Evolutionary conservation across 495 filamentous ascomycete species (phyloP).

Genomic region (Penicillium mononematosum): DNA sequence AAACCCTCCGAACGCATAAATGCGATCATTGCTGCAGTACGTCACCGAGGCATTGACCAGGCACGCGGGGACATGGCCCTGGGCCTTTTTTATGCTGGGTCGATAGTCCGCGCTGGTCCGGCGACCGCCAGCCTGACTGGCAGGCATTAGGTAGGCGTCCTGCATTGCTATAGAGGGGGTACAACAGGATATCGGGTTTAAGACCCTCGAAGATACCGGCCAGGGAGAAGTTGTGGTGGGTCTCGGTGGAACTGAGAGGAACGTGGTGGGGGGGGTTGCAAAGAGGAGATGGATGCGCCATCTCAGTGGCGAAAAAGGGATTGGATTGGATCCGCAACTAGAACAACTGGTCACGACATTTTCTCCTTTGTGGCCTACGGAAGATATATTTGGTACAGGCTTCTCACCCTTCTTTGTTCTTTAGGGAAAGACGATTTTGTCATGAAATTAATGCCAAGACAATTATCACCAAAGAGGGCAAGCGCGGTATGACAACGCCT

Average conservation of each 20-base stretch:
- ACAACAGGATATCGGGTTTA: conserved; percentile 30
- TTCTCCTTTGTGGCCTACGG: background rate
- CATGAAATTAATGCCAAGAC: conserved; percentile 20
- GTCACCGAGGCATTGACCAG: conserved; percentile 97
- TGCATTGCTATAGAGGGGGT: conserved; percentile 30
- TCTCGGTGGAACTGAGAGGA: conserved; percentile 32
- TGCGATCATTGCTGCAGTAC: conserved; percentile 91
- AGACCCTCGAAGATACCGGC: conserved; percentile 31
- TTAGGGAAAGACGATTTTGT: background rate
- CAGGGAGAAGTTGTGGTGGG: conserved; percentile 37
- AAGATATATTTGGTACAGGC: background rate
- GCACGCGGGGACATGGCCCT: conserved; percentile 88
- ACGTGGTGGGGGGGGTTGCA: conserved; percentile 12
- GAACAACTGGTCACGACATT: background rate
- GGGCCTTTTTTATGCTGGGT: conserved; percentile 74
- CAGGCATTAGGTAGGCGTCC: conserved; percentile 82
- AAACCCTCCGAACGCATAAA: conserved; percentile 98
- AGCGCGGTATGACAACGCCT: conserved; percentile 32
- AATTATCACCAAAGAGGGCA: conserved; percentile 23
- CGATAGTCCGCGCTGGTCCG: conserved; percentile 67
- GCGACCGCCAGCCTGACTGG: conserved; percentile 65
- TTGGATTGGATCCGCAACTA: background rate
- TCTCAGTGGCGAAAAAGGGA: conserved; percentile 12
- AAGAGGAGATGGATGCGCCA: conserved; percentile 19
- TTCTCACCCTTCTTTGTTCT: conserved; percentile 7